Base-by-base conservation (phyloP, 305 asterid species). In the Solanum hybrid region DNA sequence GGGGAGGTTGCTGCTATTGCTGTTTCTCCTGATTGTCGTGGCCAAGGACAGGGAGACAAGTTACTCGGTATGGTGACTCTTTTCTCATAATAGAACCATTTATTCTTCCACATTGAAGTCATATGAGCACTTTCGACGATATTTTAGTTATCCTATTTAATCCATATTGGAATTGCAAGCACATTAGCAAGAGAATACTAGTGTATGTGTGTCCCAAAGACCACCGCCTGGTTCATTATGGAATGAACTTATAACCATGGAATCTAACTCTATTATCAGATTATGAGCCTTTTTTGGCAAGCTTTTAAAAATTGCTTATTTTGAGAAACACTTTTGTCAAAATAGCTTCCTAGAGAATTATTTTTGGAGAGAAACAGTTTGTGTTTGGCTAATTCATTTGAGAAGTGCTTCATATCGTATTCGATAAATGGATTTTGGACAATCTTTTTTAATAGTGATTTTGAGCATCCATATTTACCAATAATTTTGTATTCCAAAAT, bases 1-100 rank as follows among this genome's bases (percentile, higher is more conserved):
- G 99, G 98, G 86, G 99, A 97, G 94, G 97, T 97, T 89, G 99
- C 99, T 92, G 98, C 98, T 82, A 95, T 97, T 91, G 99, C 98
- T 89, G 99, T 97, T 92, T 97, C 98, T 91, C 98, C 98, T 33
- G 99, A 97, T 73, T 97, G 99, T 79, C 99, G 99, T 38, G 98
- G 98, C 61, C 97, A 95, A 91, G 99, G 99, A 84, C 99, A 96
- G 83, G 99, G 99, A 91, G 99, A 97, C 94, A 97, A 95, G 91
- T 93, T 97, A 92, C 99, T 97, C 12, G 99, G 99, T 97, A 96
- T 89, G 90, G 73, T 57, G 82, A 83, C 87, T 7, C 10, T 75
- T 85, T 65, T 78, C 76, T 72, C 72, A 37, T 90, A 9, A 65
- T 87, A 32, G 37, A 89, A 89, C 79, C 17, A 70, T 89, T 65